phyloP scores from a whole-genome alignment of 2,329 filamentous ascomycete species.

The Stagonosporopsis tanaceti region DNA sequence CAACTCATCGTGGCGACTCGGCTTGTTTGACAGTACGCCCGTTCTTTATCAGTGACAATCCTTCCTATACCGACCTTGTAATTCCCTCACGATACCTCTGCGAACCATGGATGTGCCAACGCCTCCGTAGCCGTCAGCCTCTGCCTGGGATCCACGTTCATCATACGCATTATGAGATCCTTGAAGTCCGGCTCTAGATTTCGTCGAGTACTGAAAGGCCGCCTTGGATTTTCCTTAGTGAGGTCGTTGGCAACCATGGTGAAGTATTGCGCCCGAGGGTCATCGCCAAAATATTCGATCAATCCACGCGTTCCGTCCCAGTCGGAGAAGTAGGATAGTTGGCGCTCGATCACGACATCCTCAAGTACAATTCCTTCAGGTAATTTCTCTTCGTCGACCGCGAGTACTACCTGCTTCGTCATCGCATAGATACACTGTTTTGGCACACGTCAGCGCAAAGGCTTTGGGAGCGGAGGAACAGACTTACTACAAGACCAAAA shows the following conservation, averaged over 20 bases:
- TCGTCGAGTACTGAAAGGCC: slow-evolving; percentile 42
- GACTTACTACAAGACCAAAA: slow-evolving; percentile 54
- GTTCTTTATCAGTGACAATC: neutral
- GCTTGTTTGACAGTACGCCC: neutral
- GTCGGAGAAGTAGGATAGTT: slow-evolving; percentile 59
- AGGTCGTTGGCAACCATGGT: slow-evolving; percentile 50
- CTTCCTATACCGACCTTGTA: neutral
- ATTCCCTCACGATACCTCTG: neutral
- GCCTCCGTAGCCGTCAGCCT: slow-evolving; percentile 27
- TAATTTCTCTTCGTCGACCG: neutral
- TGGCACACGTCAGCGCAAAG: too few species aligned
- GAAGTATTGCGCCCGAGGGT: slow-evolving; percentile 48
- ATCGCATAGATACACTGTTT: neutral
- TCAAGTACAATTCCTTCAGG: neutral
- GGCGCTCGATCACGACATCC: slow-evolving; percentile 47
- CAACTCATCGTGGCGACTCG: too few species aligned
- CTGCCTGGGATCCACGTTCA: slow-evolving; percentile 21
- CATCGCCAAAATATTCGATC: neutral
- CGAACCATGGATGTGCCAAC: slow-evolving; percentile 27
- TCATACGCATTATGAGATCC: slow-evolving; percentile 26
- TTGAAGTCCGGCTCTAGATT: slow-evolving; percentile 23
- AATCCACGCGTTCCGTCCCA: slow-evolving; percentile 37
- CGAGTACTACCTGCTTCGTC: neutral
- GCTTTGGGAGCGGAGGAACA: too few species aligned
- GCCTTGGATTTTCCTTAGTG: slow-evolving; percentile 51